Percentiles rank a stretch among this genome's conserved stretches.
Conservation (phyloP, 441 rosid species). For the Cnidoscolus chayamansa region DNA sequence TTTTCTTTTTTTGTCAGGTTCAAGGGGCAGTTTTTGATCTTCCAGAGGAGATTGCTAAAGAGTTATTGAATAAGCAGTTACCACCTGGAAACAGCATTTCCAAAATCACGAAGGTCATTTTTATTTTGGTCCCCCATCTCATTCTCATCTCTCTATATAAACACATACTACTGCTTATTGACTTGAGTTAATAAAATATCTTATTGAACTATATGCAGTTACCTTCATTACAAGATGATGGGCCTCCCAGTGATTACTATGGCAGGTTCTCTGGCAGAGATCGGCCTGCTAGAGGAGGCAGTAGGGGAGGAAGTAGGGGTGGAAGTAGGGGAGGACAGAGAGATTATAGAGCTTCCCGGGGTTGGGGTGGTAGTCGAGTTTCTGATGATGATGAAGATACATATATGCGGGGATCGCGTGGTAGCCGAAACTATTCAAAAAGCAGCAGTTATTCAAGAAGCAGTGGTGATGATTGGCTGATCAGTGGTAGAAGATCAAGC, state of each 20-base stretch:
- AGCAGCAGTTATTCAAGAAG: slow-evolving; percentile 30
- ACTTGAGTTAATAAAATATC: background rate
- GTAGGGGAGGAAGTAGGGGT: slow-evolving; percentile 26
- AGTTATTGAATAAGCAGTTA: slow-evolving; percentile 55
- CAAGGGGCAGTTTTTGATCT: slow-evolving; percentile 98
- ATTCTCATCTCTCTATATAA: background rate
- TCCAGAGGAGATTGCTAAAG: slow-evolving; percentile 90
- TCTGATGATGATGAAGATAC: slow-evolving; percentile 28
- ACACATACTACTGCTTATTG: background rate
- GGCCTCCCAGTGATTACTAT: slow-evolving; percentile 75
- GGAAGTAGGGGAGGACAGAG: slow-evolving; percentile 29
- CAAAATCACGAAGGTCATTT: slow-evolving; percentile 69
- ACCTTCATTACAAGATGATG: slow-evolving; percentile 91
- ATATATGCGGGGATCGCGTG: slow-evolving; percentile 31
- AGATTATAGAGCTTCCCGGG: slow-evolving; percentile 50
- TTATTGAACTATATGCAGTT: slow-evolving; percentile 41
- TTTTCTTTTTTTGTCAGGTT: slow-evolving; percentile 44
- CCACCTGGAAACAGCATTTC: slow-evolving; percentile 79
- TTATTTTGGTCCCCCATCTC: background rate
- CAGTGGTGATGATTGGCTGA: slow-evolving; percentile 71
- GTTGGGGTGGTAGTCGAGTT: slow-evolving; percentile 53
- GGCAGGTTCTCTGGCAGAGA: slow-evolving; percentile 82
- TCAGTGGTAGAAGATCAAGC: slow-evolving; percentile 62
- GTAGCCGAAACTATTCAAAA: slow-evolving; percentile 56
- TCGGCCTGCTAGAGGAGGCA: slow-evolving; percentile 46